Evolutionary conservation across 1,284 basidiomycete genomes (phyloP), one percentile per base, ranked within the genome.

Genomic region (Anthracocystis panici-leucophaei): DNA sequence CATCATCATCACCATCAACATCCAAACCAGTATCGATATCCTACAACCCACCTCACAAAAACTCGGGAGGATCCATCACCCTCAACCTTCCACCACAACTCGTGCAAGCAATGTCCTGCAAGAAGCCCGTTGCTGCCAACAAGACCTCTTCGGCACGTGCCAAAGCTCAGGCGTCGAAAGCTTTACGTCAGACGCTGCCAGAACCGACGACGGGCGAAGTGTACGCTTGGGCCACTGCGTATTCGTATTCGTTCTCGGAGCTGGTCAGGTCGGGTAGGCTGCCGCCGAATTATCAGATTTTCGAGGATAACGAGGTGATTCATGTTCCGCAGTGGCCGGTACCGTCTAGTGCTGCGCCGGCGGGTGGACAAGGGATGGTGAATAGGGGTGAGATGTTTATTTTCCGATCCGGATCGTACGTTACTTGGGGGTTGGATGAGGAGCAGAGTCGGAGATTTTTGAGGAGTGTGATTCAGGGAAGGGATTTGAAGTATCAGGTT

Each of bases 241-340:
- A 79, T 48, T 71, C 73, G 23, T 84, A 84, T 54, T 75, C 82
- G 31, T 80, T 84, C 35, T 57, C 66, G 35, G 69, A 68, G 41
- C 62, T 84, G 35, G 63, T 78, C 8, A 45, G 61, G 29, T 75
- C 69, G 11, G 77, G 75, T 5, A 55, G 78, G 0, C 66, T 84
- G 29, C 82, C 82, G 0, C 33, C 53, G 9, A 69, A 70, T 20
- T 81, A 78, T 60, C 71, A 66, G 45, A 70, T 82, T 52, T 67
- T 84, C 16, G 81, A 82, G 45, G 82, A 84, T 40, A 75, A 77
- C 50, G 80, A 84, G 50, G 82, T 82, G 27, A 80, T 84, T 16
- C 77, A 84, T 56, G 62, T 84, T 6, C 82, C 82, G 3, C 58
- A 67, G 10, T 83, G 82, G 83, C 82, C 83, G 0, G 31, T 67